phyloP scores from a whole-genome alignment of 805 yeast genomes.

The Hanseniaspora mollemarum region DNA sequence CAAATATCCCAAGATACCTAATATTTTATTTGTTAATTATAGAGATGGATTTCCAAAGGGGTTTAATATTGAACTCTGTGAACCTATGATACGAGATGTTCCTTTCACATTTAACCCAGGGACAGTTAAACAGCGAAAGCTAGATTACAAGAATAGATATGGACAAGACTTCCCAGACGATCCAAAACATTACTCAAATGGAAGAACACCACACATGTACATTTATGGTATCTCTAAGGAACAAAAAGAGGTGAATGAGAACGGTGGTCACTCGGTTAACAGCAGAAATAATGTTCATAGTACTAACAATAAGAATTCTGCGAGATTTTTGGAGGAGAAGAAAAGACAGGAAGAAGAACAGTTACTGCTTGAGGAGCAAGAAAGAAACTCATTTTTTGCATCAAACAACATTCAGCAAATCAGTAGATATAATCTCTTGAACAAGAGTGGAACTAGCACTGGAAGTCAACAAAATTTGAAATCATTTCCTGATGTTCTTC shows the following conservation, averaged over 20 bases:
- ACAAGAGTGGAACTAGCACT: neutral
- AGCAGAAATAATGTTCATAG: neutral
- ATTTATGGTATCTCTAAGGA: conserved; percentile 13
- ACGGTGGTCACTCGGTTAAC: neutral
- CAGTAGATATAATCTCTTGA: conserved; percentile 9
- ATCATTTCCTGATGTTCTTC: conserved; percentile 37
- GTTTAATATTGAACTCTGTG: conserved; percentile 26
- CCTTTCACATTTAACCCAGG: conserved; percentile 24
- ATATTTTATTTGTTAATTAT: conserved; percentile 19
- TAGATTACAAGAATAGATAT: conserved; percentile 7
- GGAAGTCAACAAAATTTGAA: conserved; percentile 17
- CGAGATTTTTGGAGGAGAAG: conserved; percentile 10
- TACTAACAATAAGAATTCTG: conserved; percentile 1
- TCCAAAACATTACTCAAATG: conserved; percentile 9
- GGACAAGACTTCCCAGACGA: conserved; percentile 13
- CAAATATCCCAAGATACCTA: conserved; percentile 13
- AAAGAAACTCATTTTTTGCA: conserved; percentile 14
- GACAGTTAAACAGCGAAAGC: conserved; percentile 4
- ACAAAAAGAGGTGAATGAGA: conserved; percentile 1
- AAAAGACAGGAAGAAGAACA: conserved; percentile 12
- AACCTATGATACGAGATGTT: conserved; percentile 29
- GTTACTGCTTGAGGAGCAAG: conserved; percentile 9
- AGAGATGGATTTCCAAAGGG: conserved; percentile 29
- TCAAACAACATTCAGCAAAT: conserved; percentile 12
- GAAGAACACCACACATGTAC: conserved; percentile 14